phyloP scores from a whole-genome alignment of 441 rosid genomes.

The Adansonia grandidieri region DNA sequence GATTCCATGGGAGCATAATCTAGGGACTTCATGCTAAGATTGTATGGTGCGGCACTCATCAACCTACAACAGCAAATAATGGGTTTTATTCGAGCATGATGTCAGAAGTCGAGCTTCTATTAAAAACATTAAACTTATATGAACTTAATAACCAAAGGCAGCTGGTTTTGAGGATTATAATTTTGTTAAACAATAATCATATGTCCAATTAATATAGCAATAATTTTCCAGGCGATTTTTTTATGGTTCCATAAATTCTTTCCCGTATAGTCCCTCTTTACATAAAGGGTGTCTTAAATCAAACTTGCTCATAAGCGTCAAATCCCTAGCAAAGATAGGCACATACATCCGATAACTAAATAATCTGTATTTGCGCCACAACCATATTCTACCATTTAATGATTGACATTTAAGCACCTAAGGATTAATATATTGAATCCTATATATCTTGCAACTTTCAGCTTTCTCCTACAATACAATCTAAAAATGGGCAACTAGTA shows the following conservation, averaged over 20 bases:
- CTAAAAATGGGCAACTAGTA: not conserved
- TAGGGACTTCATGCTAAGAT: constrained; percentile 41
- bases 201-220: not conserved
- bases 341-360: not conserved
- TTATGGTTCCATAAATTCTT: too few species aligned
- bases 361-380: not conserved
- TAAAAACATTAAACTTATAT: not conserved
- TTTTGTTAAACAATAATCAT: not conserved
- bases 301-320: constrained; percentile 1
- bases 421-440: not conserved
- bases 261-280: not conserved
- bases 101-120: not conserved
- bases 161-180: not conserved
- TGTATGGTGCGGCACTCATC: constrained; percentile 62
- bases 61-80: constrained; percentile 44
- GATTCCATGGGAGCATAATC: constrained; percentile 40
- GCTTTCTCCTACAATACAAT: not conserved
- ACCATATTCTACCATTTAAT: not conserved
- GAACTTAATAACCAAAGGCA: not conserved
- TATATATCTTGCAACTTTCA: not conserved
- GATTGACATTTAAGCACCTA: not conserved
- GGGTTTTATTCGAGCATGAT: not conserved
- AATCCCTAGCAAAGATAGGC: not conserved
- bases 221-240: not conserved
- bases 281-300: not conserved